Percentiles rank a stretch among this genome's conserved stretches.
Evolutionary conservation across 1,284 basidiomycete genomes (phyloP).

Genomic region (Coriolopsis trogii): DNA sequence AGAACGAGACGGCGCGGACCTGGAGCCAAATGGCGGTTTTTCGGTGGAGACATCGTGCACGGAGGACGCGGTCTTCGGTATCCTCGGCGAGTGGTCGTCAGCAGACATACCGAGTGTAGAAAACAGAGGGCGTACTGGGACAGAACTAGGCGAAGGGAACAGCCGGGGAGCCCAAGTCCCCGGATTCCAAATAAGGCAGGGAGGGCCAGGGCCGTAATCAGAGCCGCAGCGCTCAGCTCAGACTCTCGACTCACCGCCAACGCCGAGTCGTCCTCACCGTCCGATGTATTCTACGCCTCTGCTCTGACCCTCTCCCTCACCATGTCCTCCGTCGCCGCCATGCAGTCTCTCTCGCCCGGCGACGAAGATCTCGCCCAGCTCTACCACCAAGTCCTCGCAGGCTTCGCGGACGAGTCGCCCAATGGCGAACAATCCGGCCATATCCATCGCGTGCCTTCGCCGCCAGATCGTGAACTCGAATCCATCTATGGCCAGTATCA

Average conservation of each 20-base stretch:
- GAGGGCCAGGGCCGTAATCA: slow-evolving; percentile 3
- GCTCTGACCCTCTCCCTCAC: slow-evolving; percentile 1
- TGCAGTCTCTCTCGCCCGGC: slow-evolving; percentile 40
- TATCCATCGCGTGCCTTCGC: slow-evolving; percentile 22
- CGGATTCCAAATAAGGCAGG: slow-evolving; percentile 18
- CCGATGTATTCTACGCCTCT: not conserved
- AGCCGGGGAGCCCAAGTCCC: slow-evolving; percentile 8
- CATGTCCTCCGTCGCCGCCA: slow-evolving; percentile 34
- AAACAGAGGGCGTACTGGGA: no score
- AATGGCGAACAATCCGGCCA: slow-evolving; percentile 38
- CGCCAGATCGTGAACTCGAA: slow-evolving; percentile 33
- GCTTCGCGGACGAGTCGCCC: slow-evolving; percentile 55
- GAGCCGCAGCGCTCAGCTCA: slow-evolving; percentile 6
- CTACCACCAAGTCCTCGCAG: slow-evolving; percentile 73
- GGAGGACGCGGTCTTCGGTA: slow-evolving; percentile 50
- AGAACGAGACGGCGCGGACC: slow-evolving; percentile 40
- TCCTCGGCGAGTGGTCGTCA: not conserved
- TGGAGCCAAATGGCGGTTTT: slow-evolving; percentile 72
- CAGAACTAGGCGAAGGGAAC: no score
- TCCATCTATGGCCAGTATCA: slow-evolving; percentile 33
- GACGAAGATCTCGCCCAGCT: slow-evolving; percentile 72
- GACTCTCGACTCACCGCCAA: slow-evolving; percentile 12
- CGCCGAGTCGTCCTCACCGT: not conserved
- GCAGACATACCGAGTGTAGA: not conserved
- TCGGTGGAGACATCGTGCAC: slow-evolving; percentile 60